A percentile compares a stretch with the other conserved stretches of the same genome.
These are phyloP conservation scores for Colletotrichum sp. DNA, from an alignment of 2,329 filamentous ascomycete species.

Conservation along the genomic window DNA sequence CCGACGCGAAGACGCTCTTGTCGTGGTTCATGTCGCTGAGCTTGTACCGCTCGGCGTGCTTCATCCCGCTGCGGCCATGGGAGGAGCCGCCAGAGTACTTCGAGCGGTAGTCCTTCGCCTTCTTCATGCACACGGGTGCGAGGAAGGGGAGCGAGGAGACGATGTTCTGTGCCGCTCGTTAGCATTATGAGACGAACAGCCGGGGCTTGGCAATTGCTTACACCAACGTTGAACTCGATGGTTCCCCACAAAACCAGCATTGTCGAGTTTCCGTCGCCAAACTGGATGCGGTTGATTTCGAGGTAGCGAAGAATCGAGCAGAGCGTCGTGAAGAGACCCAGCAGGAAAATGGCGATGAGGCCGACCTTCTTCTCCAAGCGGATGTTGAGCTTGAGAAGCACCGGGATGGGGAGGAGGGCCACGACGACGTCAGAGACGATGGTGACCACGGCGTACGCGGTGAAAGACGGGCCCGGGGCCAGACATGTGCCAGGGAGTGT, in stretches of 20 bases:
- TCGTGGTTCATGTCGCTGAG: slow-evolving; percentile 40
- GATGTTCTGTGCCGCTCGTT: slow-evolving; percentile 39
- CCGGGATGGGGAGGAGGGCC: slow-evolving; percentile 53
- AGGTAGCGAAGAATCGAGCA: slow-evolving; percentile 58
- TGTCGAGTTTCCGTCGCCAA: slow-evolving; percentile 58
- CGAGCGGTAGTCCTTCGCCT: slow-evolving; percentile 45
- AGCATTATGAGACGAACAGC: not conserved
- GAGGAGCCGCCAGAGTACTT: slow-evolving; percentile 36
- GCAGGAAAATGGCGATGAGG: slow-evolving; percentile 54
- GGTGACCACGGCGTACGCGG: slow-evolving; percentile 54
- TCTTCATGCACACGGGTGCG: slow-evolving; percentile 45
- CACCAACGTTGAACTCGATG: slow-evolving; percentile 62
- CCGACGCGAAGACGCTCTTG: slow-evolving; percentile 31
- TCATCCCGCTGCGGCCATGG: slow-evolving; percentile 26
- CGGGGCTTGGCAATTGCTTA: slow-evolving; percentile 33
- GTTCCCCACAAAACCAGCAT: slow-evolving; percentile 62
- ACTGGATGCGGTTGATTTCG: slow-evolving; percentile 54
- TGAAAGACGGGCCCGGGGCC: slow-evolving; percentile 51
- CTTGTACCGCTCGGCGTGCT: slow-evolving; percentile 37
- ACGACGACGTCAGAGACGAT: slow-evolving; percentile 56
- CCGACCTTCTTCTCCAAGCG: slow-evolving; percentile 52
- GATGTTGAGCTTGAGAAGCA: slow-evolving; percentile 54
- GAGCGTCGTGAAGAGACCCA: slow-evolving; percentile 59
- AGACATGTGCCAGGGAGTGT: slow-evolving; percentile 46
- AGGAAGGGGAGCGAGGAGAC: slow-evolving; percentile 52